A percentile compares a stretch with the other conserved stretches of the same genome.
These are phyloP conservation scores for Exserohilum turcica DNA, from an alignment of 2,329 filamentous ascomycete species.

Conservation along the genomic window DNA sequence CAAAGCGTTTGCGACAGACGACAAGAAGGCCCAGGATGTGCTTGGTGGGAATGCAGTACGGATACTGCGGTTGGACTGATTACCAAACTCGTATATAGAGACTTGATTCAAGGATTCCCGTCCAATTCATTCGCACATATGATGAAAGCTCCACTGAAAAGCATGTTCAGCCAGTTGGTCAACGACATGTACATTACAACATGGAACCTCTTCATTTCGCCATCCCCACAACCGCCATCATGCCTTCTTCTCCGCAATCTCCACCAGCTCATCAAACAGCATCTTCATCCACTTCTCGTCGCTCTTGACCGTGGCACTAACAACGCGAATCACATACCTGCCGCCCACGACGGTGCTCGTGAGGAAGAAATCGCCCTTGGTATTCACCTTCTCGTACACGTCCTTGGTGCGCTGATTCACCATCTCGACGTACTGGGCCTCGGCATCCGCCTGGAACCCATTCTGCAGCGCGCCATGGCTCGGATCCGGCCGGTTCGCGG, in stretches of 20 bases:
- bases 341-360: slow-evolving; percentile 77
- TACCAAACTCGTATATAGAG: not conserved
- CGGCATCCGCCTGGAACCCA: slow-evolving; percentile 42
- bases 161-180: no score
- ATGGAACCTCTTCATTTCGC: not conserved
- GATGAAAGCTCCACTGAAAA: no score
- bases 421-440: slow-evolving; percentile 55
- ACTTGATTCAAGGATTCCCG: not conserved
- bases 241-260: slow-evolving; percentile 53
- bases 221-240: no score
- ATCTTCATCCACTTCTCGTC: slow-evolving; percentile 74
- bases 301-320: slow-evolving; percentile 71
- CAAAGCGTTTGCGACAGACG: slow-evolving; percentile 55
- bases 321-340: slow-evolving; percentile 78
- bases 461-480: slow-evolving; percentile 41
- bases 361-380: slow-evolving; percentile 77
- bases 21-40: slow-evolving; percentile 56
- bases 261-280: slow-evolving; percentile 76
- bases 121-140: not conserved
- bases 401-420: slow-evolving; percentile 72
- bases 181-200: not conserved
- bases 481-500: slow-evolving; percentile 27
- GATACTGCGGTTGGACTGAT: slow-evolving; percentile 50
- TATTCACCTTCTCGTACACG: slow-evolving; percentile 77
- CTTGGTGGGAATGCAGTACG: slow-evolving; percentile 65